Evolutionary conservation across 2,329 filamentous ascomycete genomes (phyloP), one percentile per base, ranked within the genome.

Genomic region (Microsporum canis): DNA sequence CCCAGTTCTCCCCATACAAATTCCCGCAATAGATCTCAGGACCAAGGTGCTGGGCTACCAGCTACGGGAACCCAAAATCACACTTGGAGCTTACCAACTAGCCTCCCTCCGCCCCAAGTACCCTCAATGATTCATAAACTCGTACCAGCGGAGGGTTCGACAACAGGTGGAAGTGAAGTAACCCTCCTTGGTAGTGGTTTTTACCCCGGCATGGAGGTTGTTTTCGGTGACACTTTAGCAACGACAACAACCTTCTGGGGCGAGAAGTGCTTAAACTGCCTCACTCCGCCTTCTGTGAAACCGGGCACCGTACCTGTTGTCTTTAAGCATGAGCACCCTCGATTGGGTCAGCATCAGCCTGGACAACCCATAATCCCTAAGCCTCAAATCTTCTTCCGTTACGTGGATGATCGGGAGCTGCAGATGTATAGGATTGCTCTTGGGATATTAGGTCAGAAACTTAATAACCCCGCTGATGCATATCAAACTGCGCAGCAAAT

Each of bases 111-210:
- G 49, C 76, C 80, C n/a, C 76, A 80, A 34, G 78, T 78, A 17
- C 74, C 82, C 1, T 83, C 86, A 1, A 82, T 82, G 17, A 92
- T 95, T 27, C 86, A 89, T 71, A 92, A 91, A 71, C 81, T 96
- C 63, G 89, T 94, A 39, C 91, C 91, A 0, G 82, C 82, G 34
- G 88, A 95, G 72, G 91, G 91, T 0, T 88, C 91, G 5, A 88
- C 86, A 62, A 84, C 84, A 39, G 91, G 91, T 62, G 91, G 91
- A 47, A 91, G 89, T 59, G 91, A 96, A 71, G 89, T 96, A 2
- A 92, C 89, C 0, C 83, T 94, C 61, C 78, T 95, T 6, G 91
- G 91, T 17, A 88, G 85, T 65, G 84, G 86, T 12, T 95, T 96
- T 71, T 86, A 85, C 65, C 86, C 88, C 73, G 84, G 84, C 0